Base-by-base conservation (phyloP, 2,329 filamentous ascomycete species). In the Phoma sp. region DNA sequence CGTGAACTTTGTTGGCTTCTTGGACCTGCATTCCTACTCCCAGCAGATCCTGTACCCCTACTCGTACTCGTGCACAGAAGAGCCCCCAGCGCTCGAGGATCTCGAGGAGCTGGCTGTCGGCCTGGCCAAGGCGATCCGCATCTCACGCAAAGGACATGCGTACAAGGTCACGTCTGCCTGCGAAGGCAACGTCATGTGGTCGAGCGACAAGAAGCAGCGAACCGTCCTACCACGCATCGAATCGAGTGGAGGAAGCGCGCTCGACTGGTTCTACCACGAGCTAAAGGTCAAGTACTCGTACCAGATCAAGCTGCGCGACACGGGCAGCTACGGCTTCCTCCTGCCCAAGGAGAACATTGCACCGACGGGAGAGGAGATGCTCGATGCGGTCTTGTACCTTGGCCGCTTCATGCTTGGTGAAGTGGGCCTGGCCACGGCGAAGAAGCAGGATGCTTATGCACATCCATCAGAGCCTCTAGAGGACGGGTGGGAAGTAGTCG, bases 241-340 rank as follows among this genome's bases (percentile, higher is more conserved):
- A 71, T 84, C 84, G 0, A 86, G 88, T 3, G 93, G 94, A 35
- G 94, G 94, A 2, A 93, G 90, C 43, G 91, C 91, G 1, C 86
- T 98, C 37, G 95, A 98, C 76, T 98, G 91, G 87, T 96, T 99
- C 76, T 96, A 96, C 73, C 91, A 96, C 65, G 89, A 96, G 67
- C 77, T 98, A 58, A 81, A 83, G 41, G 90, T 94, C 17, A 87
- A 86, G 60, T 96, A 91, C 73, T 90, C 92, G 55, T 98, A 96
- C 74, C 95, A 98, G 80, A 89, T 95, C 77, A 98, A 98, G 78
- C 81, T 99, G 25, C 84, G 95, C 43, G 95, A 99, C 73, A 95
- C 90, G 0, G 95, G 95, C 9, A 95, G 88, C 72, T 98, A 98
- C 73, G 95, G 95, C 0, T 99, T 98, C 73, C 79, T 99, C 43